Evolutionary conservation across 805 yeast species (phyloP), one percentile per base, ranked within the genome.

Genomic region (Candida gorgasii): DNA sequence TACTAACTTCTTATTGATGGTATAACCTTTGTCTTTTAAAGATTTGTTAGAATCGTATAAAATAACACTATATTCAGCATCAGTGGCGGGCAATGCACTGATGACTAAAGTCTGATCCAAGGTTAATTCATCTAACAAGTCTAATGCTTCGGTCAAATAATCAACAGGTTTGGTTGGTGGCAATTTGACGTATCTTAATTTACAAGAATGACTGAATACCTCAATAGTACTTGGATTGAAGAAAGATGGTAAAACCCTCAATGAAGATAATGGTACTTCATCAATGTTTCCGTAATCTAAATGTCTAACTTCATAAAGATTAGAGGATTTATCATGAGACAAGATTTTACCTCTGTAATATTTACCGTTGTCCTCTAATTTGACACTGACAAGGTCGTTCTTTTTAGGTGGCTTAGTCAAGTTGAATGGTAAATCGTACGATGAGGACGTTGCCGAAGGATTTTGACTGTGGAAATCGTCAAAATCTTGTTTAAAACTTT

Each of bases 201-300:
- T 67, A 22, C 76, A 72, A n/a, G 75, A 65, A 52, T 72, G 79
- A 11, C 84, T 83, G 56, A 82, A 83, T 9, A 78, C 69, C 33
- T 81, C 76, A 34, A 61, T 59, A 1, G 61, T 50, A 7, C 63
- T 44, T 19, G 62, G 40, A 4, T 65, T 62, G 56, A 73, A 80
- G 52, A 74, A 73, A 24, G 69, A 42, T 12, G 89, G 84, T 41
- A 84, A 67, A 2, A 67, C 65, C 45, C 84, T 63, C 47, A 84
- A 63, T 14, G 76, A 63, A 1, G 67, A 46, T 29, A 68, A 53
- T 9, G 73, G 47, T 8, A 80, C 79, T 22, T 57, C 53, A 51
- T 76, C 82, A 28, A 63, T 55, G 37, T 73, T 75, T 23, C 89
- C 89, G 46, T 76, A 79, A 57, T 84, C 90, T 36, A 83, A 60